A percentile compares a stretch with the other conserved stretches of the same genome.
phyloP scores from a whole-genome alignment of 1,284 basidiomycete species.

The Cerrena zonata region DNA sequence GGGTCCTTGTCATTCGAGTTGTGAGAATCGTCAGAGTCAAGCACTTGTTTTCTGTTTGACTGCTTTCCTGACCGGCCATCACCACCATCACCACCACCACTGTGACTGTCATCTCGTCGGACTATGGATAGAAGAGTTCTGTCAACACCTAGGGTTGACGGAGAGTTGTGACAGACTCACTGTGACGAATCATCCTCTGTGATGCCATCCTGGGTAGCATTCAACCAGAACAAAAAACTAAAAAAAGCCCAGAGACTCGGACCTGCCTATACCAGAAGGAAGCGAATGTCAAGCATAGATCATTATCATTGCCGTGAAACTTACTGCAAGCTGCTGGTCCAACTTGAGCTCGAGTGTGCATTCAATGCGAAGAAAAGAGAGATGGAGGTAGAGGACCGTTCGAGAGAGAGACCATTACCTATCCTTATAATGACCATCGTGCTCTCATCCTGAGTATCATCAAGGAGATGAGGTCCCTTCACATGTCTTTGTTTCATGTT shows the following conservation, averaged over 20 bases:
- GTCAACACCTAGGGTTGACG: not conserved
- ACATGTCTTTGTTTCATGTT: too few species aligned
- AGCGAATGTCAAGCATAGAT: too few species aligned
- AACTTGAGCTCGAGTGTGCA: too few species aligned
- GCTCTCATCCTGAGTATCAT: too few species aligned
- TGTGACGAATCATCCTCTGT: not conserved
- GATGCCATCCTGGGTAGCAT: conserved; percentile 2
- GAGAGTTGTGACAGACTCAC: not conserved
- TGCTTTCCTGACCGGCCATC: not conserved
- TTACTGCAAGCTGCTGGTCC: conserved; percentile 4
- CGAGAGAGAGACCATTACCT: not conserved
- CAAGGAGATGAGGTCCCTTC: too few species aligned
- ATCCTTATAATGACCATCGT: not conserved
- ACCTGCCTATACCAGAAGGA: too few species aligned
- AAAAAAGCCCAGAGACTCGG: too few species aligned
- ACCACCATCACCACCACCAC: not conserved
- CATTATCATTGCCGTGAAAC: not conserved
- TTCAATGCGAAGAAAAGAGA: conserved; percentile 6
- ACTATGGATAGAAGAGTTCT: too few species aligned
- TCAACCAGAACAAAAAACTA: too few species aligned
- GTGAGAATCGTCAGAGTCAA: not conserved
- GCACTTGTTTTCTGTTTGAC: not conserved
- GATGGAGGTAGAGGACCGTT: too few species aligned
- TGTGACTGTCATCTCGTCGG: too few species aligned
- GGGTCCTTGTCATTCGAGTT: not conserved